These are phyloP conservation scores for Trifolium repens DNA, from an alignment of 306 rosid species.

Conservation along the genomic window DNA sequence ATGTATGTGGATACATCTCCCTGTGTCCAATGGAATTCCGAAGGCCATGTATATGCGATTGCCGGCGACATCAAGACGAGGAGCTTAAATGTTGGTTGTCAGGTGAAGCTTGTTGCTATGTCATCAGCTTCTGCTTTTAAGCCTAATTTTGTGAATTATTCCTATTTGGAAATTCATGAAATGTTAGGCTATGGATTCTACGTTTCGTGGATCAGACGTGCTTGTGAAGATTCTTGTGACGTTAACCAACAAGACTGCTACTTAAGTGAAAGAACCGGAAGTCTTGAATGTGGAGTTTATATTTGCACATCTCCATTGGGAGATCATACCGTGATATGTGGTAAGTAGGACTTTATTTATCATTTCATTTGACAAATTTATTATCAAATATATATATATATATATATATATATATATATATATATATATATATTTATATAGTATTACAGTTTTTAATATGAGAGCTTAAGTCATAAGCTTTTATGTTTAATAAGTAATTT, in stretches of 20 bases:
- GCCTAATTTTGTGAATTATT: background rate
- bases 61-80: background rate
- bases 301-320: background rate
- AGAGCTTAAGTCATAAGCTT: too few species aligned
- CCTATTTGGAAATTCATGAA: slow-evolving; percentile 20
- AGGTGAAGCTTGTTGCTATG: background rate
- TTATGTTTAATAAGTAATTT: too few species aligned
- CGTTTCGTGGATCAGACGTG: background rate
- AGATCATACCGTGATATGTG: background rate
- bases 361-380: background rate
- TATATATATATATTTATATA: too few species aligned
- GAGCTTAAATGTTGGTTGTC: background rate
- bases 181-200: slow-evolving; percentile 21
- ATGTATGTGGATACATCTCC: slow-evolving; percentile 7
- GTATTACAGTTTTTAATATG: too few species aligned
- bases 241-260: rapidly evolving
- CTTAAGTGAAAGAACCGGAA: background rate
- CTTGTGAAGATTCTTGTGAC: background rate
- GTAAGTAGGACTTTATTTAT: background rate
- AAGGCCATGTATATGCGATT: slow-evolving; percentile 3
- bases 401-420: too few species aligned
- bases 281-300: background rate
- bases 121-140: background rate
- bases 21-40: background rate
- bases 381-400: too few species aligned